Conservation (phyloP, 176 grass and related monocot species). For the Bromus sterilis region DNA sequence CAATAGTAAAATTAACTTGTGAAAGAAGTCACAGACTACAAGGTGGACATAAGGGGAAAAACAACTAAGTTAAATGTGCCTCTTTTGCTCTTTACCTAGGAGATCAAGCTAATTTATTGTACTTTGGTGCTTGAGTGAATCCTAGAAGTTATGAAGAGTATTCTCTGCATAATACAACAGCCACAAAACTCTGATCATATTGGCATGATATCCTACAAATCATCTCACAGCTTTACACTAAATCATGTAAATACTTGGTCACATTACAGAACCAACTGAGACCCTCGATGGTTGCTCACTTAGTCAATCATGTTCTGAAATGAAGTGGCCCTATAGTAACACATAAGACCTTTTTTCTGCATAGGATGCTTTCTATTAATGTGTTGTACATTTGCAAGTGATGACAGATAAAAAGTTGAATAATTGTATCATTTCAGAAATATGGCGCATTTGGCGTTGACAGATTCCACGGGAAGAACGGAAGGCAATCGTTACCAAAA, state of each 20-base stretch:
- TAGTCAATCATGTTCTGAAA: background rate
- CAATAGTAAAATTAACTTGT: background rate
- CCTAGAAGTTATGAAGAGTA: background rate
- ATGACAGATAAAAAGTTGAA: background rate
- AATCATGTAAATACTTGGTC: background rate
- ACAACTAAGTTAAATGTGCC: background rate
- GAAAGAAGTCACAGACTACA: background rate
- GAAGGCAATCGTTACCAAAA: background rate
- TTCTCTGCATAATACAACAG: background rate
- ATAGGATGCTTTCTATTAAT: background rate
- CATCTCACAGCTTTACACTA: background rate
- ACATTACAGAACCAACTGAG: background rate
- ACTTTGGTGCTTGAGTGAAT: background rate
- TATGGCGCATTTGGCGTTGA: background rate
- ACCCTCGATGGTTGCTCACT: background rate
- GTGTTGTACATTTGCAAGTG: background rate
- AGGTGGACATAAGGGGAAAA: background rate
- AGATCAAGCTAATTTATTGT: background rate
- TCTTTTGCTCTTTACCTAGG: background rate
- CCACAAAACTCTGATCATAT: background rate
- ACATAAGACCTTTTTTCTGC: background rate
- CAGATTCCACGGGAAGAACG: background rate
- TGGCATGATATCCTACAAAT: constrained; percentile 4
- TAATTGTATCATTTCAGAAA: background rate
- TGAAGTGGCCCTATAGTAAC: background rate